Evolutionary conservation across 2,329 filamentous ascomycete genomes (phyloP).

Genomic region (Diaporthe humulicola): DNA sequence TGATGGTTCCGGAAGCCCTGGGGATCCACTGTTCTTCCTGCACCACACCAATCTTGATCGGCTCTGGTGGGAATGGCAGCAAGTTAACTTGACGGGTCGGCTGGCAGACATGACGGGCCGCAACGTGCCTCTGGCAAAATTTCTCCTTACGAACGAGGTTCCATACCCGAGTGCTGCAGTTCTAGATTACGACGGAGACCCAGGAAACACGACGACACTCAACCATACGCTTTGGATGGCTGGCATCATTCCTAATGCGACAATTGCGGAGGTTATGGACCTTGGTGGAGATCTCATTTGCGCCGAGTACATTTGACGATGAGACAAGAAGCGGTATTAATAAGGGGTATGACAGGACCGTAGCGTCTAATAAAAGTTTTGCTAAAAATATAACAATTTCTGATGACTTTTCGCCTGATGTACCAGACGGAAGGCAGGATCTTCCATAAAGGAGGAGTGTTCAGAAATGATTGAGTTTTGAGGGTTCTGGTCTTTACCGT

Average conservation of each 20-base stretch:
- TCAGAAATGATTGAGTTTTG: too few species aligned
- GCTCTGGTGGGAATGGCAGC: slow-evolving; percentile 49
- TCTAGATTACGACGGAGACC: slow-evolving; percentile 14
- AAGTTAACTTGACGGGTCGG: slow-evolving; percentile 41
- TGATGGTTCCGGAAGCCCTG: slow-evolving; percentile 47
- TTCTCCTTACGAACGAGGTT: neutral
- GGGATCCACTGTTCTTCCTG: slow-evolving; percentile 54
- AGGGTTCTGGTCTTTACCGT: too few species aligned
- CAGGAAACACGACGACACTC: slow-evolving; percentile 2
- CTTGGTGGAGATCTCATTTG: slow-evolving; percentile 27
- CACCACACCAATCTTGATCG: slow-evolving; percentile 48
- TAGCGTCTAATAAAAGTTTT: too few species aligned
- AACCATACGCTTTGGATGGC: slow-evolving; percentile 35
- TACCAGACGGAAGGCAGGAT: too few species aligned
- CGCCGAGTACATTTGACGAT: slow-evolving; percentile 27
- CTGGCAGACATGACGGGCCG: slow-evolving; percentile 43
- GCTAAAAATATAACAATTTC: too few species aligned
- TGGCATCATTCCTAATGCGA: slow-evolving; percentile 22
- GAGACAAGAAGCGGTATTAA: too few species aligned
- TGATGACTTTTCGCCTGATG: too few species aligned
- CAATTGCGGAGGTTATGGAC: slow-evolving; percentile 31
- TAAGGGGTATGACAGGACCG: too few species aligned
- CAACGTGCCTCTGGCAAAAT: slow-evolving; percentile 38
- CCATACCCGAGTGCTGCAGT: slow-evolving; percentile 1
- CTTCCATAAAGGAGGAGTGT: too few species aligned